A percentile compares a stretch with the other conserved stretches of the same genome.
Conservation (phyloP, 306 rosid genomes). For the Castanea sativa region DNA sequence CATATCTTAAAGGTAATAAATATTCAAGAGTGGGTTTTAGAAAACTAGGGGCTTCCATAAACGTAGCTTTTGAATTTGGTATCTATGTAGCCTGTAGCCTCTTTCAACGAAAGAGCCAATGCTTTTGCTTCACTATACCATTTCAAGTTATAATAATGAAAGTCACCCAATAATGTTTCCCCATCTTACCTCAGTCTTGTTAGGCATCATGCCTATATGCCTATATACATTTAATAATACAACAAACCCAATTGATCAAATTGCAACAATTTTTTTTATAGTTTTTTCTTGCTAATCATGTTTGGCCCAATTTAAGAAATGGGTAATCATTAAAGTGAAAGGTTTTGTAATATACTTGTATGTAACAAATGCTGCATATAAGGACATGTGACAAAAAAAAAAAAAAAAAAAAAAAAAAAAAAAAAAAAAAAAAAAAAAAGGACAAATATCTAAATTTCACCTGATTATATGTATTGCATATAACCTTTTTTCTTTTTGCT, state of each 20-base stretch:
- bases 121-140: constrained; percentile 12
- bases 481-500: no score
- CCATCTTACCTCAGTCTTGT: constrained; percentile 31
- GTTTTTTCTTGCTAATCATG: no score
- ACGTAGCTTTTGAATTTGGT: neutral
- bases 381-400: no score
- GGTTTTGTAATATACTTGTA: no score
- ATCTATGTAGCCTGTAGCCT: no score
- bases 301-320: no score
- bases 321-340: no score
- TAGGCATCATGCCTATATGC: neutral
- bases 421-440: no score
- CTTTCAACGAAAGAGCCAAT: constrained; percentile 12
- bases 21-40: constrained; percentile 19
- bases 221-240: neutral
- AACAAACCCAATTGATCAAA: neutral
- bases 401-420: no score
- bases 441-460: no score
- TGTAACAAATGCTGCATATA: accelerated
- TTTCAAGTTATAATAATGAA: neutral
- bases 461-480: no score
- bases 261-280: neutral
- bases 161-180: constrained; percentile 27
- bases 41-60: constrained; percentile 8
- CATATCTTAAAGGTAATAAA: neutral